These are phyloP conservation scores for Aureobasidium sp. DNA, from an alignment of 2,329 filamentous ascomycete species.

Conservation along the genomic window DNA sequence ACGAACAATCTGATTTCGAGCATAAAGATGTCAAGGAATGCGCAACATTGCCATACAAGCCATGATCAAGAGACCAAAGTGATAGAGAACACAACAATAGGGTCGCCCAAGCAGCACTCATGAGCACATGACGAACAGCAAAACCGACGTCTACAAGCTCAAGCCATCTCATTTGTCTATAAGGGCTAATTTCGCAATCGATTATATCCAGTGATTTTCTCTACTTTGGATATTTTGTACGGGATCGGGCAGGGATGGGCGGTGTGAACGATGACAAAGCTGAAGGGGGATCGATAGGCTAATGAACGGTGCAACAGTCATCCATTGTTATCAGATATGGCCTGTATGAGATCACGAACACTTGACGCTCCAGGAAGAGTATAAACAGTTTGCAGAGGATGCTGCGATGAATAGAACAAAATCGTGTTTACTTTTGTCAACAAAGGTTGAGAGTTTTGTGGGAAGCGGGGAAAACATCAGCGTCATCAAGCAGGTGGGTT, in stretches of 20 bases:
- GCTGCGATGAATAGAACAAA: neutral
- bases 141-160: no score
- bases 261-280: neutral
- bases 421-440: conserved; percentile 14
- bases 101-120: no score
- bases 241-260: neutral
- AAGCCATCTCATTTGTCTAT: no score
- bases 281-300: neutral
- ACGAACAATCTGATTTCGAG: no score
- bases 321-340: neutral
- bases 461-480: conserved; percentile 13
- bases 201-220: neutral
- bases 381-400: no score
- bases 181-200: neutral
- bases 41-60: no score
- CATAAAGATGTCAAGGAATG: no score
- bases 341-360: neutral
- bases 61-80: no score
- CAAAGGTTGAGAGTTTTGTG: neutral
- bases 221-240: neutral
- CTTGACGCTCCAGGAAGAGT: neutral
- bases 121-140: no score
- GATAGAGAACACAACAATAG: no score
- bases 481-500: conserved; percentile 11
- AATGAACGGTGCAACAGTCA: conserved; percentile 11